Evolutionary conservation across 371 early-diverging fungal species (phyloP), one percentile per base, ranked within the genome.

Genomic region (Mucor circinelloides): DNA sequence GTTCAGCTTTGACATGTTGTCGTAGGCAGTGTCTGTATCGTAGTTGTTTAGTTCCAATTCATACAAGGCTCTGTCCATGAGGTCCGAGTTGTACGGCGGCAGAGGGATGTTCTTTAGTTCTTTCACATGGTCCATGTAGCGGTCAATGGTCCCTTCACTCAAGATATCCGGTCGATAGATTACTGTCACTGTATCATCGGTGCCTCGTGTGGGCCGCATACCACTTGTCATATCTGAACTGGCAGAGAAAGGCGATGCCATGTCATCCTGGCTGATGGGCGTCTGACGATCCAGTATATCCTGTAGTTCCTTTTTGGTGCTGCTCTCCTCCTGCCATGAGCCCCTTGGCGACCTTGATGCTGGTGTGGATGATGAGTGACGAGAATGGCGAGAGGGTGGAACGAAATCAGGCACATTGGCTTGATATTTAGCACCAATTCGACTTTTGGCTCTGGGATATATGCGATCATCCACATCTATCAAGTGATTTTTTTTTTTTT

Each of bases 351-450:
- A 52, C 25, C 6, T 25, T 3, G 25, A 52, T 2, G 21, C 8
- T 19, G 21, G 21, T 52, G 23, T 52, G 25, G 25, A 52, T 3
- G 46, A 46, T 46, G 21, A 46, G 3, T 46, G n/a, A 19, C 21
- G 21, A 46, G 27, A 52, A 12, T 12, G 10, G 4, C 25, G 52
- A 21, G 23, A 25, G 9, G 23, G 21, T 10, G 52, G 52, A 52
- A 52, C 81, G 75, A 83, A 76, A 21, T 91, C 92, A 0, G 89
- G 89, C 4, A 84, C 83, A 27, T 64, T 66, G 0, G 94, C 94
- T 71, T 95, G 95, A 73, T 91, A 94, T 66, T 84, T 83, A 8
- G 89, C 75, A 0, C 94, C 94, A 31, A 95, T 87, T 65, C 94
- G 85, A 60, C 91, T 91, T n/a, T 87, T 87, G 2, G 92, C 91